phyloP scores from a whole-genome alignment of 148 eudicot genomes.

The Rhododendron williamsianum region DNA sequence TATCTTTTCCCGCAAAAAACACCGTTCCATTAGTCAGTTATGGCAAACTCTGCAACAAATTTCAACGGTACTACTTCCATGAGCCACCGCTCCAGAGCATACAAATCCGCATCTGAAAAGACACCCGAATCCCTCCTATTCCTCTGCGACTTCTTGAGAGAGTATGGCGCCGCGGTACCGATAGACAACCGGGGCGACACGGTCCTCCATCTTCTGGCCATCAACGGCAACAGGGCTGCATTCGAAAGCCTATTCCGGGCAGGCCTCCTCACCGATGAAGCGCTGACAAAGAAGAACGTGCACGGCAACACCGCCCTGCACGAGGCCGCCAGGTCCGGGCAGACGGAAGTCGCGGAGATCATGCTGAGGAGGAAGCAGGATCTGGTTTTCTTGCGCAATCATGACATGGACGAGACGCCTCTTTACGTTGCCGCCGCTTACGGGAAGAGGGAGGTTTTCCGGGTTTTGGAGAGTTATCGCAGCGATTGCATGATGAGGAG shows the following conservation, averaged over 20 bases:
- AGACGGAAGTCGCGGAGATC: not conserved
- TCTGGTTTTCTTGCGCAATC: not conserved
- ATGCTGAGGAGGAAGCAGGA: not conserved
- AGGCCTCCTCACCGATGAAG: not conserved
- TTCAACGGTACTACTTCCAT: not conserved
- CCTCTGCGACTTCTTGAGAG: not conserved
- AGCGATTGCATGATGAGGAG: not conserved
- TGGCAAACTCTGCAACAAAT: not conserved
- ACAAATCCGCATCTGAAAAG: not conserved
- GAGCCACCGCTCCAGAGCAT: not conserved
- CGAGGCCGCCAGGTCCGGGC: constrained; percentile 7
- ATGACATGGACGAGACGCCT: not conserved
- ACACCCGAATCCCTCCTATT: not conserved
- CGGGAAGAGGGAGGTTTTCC: not conserved
- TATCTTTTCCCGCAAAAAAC: too few relatives aligned
- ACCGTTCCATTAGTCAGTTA: too few relatives aligned
- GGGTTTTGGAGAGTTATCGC: not conserved
- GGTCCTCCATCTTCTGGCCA: not conserved
- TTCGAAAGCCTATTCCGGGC: not conserved
- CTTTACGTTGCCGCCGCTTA: not conserved
- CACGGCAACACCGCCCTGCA: constrained; percentile 1
- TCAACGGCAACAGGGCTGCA: not conserved
- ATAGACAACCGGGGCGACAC: not conserved
- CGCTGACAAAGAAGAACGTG: not conserved
- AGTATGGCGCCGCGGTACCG: not conserved